Evolutionary conservation across 768 basidiomycete genomes (phyloP), one percentile per base, ranked within the genome.

Genomic region (Mycena polygramma): DNA sequence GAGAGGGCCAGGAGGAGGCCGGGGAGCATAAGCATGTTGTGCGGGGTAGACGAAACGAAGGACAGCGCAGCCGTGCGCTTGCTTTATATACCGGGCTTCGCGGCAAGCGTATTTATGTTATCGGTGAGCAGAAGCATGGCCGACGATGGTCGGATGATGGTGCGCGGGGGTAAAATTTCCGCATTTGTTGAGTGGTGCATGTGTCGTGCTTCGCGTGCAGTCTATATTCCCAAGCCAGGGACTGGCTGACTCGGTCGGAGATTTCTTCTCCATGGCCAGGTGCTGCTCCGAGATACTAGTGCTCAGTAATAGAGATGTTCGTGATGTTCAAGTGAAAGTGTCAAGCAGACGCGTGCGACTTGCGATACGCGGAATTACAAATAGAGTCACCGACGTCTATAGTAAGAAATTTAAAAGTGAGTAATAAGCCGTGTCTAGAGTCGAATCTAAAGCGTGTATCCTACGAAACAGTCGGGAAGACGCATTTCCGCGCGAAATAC

Each of bases 401-500:
- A 10, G 15, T 41, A 15, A 30, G 30, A 30, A 30, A 30, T 30
- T 3, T 30, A 30, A 30, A 30, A 30, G 30, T 30, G 30, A 30
- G 30, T 30, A 30, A 30, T 15, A 41, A 41, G 2, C 8, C 41
- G 41, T 41, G 41, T 41, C 41, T 41, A 22, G 5, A 14, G 63
- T 30, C 46, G 22, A 46, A 26, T 61, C 49, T 55, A 57, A 15
- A 14, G 46, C 36, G 30, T 64, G 15, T 24, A 65, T 54, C 64
- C 48, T 66, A 51, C 46, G 26, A 57, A 13, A 73, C 52, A n/a
- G 65, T 73, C 17, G 69, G 70, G 6, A 90, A 68, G 11, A 96
- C 93, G 75, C 93, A 95, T 75, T 91, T 87, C 63, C 84, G 85
- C 49, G 97, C 85, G 76, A 97, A 98, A 78, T 94, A 97, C 69